phyloP scores from a whole-genome alignment of 768 basidiomycete genomes.

The Psilocybe tampanensis region DNA sequence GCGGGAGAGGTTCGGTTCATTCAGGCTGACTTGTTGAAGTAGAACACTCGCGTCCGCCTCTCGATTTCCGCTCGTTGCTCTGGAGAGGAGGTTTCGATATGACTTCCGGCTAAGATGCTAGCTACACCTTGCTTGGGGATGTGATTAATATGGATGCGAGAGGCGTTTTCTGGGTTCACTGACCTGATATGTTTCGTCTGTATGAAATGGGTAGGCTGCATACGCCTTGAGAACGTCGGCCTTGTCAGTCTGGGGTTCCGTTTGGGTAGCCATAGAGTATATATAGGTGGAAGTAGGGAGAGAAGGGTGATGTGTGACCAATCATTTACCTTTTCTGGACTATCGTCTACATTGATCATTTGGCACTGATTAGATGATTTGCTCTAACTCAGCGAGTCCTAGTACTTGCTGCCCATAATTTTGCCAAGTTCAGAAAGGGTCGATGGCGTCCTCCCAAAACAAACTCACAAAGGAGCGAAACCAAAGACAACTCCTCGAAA shows the following conservation, averaged over 20 bases:
- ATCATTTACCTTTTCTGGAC: too few species aligned
- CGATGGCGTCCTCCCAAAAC: constrained; percentile 41
- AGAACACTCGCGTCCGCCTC: constrained; percentile 63
- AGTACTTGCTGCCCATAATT: background rate
- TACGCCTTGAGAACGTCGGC: constrained; percentile 11
- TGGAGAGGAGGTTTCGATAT: constrained; percentile 35
- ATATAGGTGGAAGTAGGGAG: background rate
- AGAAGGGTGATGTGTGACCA: background rate
- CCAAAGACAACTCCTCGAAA: constrained; percentile 67
- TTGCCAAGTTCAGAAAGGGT: background rate
- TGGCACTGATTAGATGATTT: too few species aligned
- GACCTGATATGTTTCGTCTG: constrained; percentile 65
- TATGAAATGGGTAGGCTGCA: constrained; percentile 43
- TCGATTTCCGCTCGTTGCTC: constrained; percentile 49
- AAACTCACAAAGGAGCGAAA: constrained; percentile 69
- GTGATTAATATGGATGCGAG: background rate
- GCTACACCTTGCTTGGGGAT: constrained; percentile 64
- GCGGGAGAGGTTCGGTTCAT: constrained; percentile 18
- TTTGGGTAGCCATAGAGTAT: constrained; percentile 3
- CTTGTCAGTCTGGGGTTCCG: background rate
- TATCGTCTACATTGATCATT: too few species aligned
- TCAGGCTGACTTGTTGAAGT: constrained; percentile 57
- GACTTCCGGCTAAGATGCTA: constrained; percentile 50
- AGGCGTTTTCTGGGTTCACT: constrained; percentile 5
- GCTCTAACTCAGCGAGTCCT: background rate